Conservation (phyloP, 2,329 filamentous ascomycete species). For the Monilinia fructigena region DNA sequence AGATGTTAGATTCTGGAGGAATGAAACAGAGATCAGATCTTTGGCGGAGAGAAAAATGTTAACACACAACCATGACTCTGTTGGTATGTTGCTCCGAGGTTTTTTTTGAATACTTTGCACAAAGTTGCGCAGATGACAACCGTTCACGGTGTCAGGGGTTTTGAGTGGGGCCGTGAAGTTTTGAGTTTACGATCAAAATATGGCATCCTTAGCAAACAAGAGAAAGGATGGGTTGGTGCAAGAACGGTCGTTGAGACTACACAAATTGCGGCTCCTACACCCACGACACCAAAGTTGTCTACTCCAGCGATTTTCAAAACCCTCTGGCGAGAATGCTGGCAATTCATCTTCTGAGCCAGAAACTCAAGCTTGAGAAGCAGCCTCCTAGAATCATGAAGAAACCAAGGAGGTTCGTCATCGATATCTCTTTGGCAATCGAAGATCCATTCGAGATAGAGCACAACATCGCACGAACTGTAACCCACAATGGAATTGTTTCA, state of each 20-base stretch:
- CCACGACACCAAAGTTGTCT: constrained; percentile 24
- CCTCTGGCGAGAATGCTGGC: too few relatives aligned
- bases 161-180: constrained; percentile 79
- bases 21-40: constrained; percentile 66
- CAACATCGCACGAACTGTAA: constrained; percentile 85
- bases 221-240: constrained; percentile 85
- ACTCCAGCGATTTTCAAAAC: neutral
- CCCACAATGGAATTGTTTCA: constrained; percentile 74
- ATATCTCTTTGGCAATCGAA: constrained; percentile 85
- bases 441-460: constrained; percentile 88
- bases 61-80: constrained; percentile 65
- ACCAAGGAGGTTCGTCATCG: constrained; percentile 71
- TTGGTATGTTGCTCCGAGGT: constrained; percentile 71
- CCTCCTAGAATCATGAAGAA: constrained; percentile 33
- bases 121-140: constrained; percentile 54
- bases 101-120: constrained; percentile 91
- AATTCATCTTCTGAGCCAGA: constrained; percentile 15
- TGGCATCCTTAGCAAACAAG: constrained; percentile 69
- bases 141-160: constrained; percentile 53
- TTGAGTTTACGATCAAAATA: constrained; percentile 71
- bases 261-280: constrained; percentile 38
- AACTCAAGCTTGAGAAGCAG: constrained; percentile 26
- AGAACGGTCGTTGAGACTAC: constrained; percentile 63
- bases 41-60: constrained; percentile 59
- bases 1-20: constrained; percentile 74